Conservation (phyloP, 257 asterid species). For the Henckelia pumila region DNA sequence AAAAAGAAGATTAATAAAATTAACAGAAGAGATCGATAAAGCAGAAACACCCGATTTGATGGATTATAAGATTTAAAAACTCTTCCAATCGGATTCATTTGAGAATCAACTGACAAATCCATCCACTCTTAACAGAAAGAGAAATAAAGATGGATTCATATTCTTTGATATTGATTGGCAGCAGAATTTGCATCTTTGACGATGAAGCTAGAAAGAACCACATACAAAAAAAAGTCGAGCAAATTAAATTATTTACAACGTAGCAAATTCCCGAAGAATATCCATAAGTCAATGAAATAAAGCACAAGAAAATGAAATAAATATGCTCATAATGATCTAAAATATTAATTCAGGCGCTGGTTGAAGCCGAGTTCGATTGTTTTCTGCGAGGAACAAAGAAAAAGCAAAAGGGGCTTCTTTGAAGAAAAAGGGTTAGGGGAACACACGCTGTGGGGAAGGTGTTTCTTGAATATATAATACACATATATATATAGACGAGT, state of each 20-base stretch:
- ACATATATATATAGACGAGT: neutral
- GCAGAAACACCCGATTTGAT: conserved; percentile 15
- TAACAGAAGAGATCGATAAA: neutral
- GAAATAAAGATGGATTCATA: neutral
- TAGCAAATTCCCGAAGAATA: neutral
- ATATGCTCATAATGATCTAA: conserved; percentile 6
- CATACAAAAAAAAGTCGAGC: neutral
- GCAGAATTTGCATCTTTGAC: conserved; percentile 23
- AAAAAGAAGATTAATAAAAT: neutral
- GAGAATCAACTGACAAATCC: conserved; percentile 15
- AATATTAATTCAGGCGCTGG: neutral
- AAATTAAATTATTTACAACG: neutral
- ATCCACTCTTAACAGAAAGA: conserved; percentile 17
- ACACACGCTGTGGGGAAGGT: conserved; percentile 18
- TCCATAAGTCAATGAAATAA: neutral
- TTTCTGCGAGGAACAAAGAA: conserved; percentile 1
- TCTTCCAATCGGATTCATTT: neutral
- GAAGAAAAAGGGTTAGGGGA: conserved; percentile 19
- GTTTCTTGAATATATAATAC: conserved; percentile 23
- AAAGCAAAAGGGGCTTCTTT: neutral
- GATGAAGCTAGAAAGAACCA: conserved; percentile 1
- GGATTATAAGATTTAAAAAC: conserved; percentile 6
- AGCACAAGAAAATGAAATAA: neutral
- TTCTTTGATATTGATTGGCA: conserved; percentile 18
- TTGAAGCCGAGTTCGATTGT: neutral